A percentile compares a stretch with the other conserved stretches of the same genome.
Conservation (phyloP, 768 basidiomycete species). For the Pleurotus cornucopiae region DNA sequence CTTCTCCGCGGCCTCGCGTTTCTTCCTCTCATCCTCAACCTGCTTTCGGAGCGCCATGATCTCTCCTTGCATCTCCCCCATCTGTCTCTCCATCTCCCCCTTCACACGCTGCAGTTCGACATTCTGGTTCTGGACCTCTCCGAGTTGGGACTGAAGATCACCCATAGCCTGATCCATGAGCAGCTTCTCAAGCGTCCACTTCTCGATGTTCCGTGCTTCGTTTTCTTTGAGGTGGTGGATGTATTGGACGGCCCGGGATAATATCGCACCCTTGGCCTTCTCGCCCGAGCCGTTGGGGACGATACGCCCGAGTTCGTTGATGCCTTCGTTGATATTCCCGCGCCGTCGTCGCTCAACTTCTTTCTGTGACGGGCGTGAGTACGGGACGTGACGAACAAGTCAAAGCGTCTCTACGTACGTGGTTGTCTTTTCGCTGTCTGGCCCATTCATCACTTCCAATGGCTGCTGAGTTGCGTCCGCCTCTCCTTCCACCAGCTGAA, state of each 20-base stretch:
- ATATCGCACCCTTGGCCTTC: conserved; percentile 86
- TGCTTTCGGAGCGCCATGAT: conserved; percentile 24
- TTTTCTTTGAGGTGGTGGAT: conserved; percentile 90
- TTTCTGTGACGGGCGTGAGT: conserved; percentile 57
- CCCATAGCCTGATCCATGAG: conserved; percentile 93
- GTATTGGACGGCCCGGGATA: conserved; percentile 85
- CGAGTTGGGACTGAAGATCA: conserved; percentile 77
- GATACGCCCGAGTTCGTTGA: conserved; percentile 85
- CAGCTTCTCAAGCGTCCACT: conserved; percentile 90
- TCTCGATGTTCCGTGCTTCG: conserved; percentile 86
- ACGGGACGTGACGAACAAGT: background rate
- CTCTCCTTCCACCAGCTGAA: conserved; percentile 38
- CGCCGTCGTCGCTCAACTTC: conserved; percentile 94
- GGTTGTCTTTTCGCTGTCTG: conserved; percentile 77
- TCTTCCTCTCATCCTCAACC: background rate
- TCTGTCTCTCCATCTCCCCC: conserved; percentile 56
- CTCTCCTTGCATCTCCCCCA: conserved; percentile 64
- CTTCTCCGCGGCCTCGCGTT: background rate
- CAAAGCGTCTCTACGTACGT: conserved; percentile 41
- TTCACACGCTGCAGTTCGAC: conserved; percentile 62
- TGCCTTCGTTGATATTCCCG: conserved; percentile 95
- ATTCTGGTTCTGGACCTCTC: conserved; percentile 59
- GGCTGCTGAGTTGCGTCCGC: conserved; percentile 45
- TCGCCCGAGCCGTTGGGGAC: conserved; percentile 86
- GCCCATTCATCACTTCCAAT: conserved; percentile 80